Base-by-base conservation (phyloP, 2,329 filamentous ascomycete genomes). In the Beauveria sp. region DNA sequence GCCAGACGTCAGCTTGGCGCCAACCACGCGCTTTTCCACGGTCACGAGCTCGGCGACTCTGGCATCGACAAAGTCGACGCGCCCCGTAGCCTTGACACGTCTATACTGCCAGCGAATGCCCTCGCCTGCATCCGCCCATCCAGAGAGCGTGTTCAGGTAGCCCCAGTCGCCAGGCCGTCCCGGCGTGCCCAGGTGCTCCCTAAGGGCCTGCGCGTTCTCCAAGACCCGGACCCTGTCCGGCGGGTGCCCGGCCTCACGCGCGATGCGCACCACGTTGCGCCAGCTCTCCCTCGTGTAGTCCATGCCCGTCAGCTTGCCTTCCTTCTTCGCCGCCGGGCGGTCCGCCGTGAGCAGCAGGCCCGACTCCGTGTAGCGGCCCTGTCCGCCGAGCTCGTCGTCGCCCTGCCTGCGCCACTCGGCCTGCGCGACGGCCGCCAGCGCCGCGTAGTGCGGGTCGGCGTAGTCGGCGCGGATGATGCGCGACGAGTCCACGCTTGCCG, bases 51-150 rank as follows among this genome's bases (percentile, higher is more conserved):
- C 71, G 49, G 73, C 64, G 3, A 80, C 83, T 20, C 76, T 77
- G 28, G 77, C 84, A 54, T 78, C 77, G 31, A 85, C 72, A 66
- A 87, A 87, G 2, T 67, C 69, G 24, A 89, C 81, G 58, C 86
- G 79, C 10, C 80, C 78, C 8, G 83, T 81, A 9, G 75, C 78
- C 43, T 80, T 77, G 26, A 86, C 83, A 59, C 79, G 75, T 49
- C 77, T 70, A 62, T 83, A 80, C 18, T 90, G 72, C 80, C 83
- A 89, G 50, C 78, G 73, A 86, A 93, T 90, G 16, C 81, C 84
- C 51, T 80, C 82, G 64, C 87, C 87, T 0, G 91, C 90, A 70
- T 96, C 83, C 2, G 88, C 90, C 91, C 91, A 96, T 6, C 91
- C 91, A 45, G 87, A 88, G 31, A 81, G 79, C 59, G 80, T 80